Conservation (phyloP, 2,329 filamentous ascomycete species). For the Neofusicoccum kwambonambiense region DNA sequence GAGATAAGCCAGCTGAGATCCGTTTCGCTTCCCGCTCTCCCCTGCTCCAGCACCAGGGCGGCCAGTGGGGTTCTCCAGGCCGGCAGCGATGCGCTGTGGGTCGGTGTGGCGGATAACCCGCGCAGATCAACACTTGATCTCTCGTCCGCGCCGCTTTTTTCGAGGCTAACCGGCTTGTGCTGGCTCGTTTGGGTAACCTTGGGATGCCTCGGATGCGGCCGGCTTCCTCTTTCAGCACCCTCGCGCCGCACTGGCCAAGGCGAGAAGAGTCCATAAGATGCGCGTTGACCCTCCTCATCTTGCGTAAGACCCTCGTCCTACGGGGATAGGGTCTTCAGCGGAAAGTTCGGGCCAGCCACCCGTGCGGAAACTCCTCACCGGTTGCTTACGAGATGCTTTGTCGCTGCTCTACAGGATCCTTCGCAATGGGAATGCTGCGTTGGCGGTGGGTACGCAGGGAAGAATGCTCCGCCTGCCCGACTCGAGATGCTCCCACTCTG, state of each 20-base stretch:
- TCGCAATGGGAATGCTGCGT: not conserved
- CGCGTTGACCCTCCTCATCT: not conserved
- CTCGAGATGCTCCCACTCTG: not conserved
- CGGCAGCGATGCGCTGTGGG: conserved; percentile 7
- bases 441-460: conserved; percentile 6
- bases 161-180: not conserved
- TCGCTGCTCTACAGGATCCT: not conserved
- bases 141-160: conserved; percentile 8
- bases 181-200: not conserved
- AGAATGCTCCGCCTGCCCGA: not conserved
- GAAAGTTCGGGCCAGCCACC: not conserved
- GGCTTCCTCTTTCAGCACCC: conserved; percentile 2
- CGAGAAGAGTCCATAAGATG: not conserved
- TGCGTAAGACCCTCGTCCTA: not conserved
- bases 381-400: conserved; percentile 3
- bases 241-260: conserved; percentile 4
- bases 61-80: conserved; percentile 11
- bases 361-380: not conserved
- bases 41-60: not conserved
- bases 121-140: conserved; percentile 15
- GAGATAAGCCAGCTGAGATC: not conserved
- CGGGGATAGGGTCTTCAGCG: not conserved
- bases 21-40: not conserved
- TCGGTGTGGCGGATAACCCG: conserved; percentile 2
- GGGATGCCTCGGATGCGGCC: not conserved